These are phyloP conservation scores for Xylaria nigripes DNA, from an alignment of 495 filamentous ascomycete genomes.

Conservation along the genomic window DNA sequence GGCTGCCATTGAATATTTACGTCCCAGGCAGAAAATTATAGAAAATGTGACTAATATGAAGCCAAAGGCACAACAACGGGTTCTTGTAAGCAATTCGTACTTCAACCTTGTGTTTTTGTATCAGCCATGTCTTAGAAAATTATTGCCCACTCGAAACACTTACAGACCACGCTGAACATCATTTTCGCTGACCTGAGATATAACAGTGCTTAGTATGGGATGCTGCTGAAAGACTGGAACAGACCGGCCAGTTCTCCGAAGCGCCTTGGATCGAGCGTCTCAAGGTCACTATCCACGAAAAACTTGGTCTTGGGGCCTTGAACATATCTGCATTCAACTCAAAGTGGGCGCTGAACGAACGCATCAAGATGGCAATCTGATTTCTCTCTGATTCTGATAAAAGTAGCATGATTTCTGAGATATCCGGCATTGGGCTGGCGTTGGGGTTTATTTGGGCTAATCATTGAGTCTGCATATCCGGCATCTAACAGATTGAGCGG, in stretches of 20 bases:
- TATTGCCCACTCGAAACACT: background rate
- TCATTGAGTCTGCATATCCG: background rate
- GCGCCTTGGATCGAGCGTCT: conserved; percentile 21
- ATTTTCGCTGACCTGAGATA: background rate
- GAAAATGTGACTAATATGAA: background rate
- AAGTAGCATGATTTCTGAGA: background rate
- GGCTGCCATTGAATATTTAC: conserved; percentile 30
- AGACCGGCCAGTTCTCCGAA: conserved; percentile 15
- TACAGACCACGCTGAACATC: background rate
- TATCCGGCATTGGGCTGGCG: conserved; percentile 11
- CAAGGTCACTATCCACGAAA: conserved; percentile 7
- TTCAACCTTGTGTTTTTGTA: background rate
- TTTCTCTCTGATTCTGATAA: conserved; percentile 2
- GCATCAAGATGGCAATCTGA: background rate
- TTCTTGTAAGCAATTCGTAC: background rate
- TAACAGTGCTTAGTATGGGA: conserved; percentile 17
- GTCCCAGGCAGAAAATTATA: background rate
- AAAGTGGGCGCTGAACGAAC: background rate
- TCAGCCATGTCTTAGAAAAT: background rate
- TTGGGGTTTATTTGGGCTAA: background rate
- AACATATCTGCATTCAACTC: background rate
- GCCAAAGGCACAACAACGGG: conserved; percentile 2
- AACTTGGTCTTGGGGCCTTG: conserved; percentile 1
- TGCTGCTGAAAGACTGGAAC: conserved; percentile 18
- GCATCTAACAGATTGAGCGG: background rate